Evolutionary conservation across 768 basidiomycete species (phyloP).

Genomic region (Boletus subparvulus): DNA sequence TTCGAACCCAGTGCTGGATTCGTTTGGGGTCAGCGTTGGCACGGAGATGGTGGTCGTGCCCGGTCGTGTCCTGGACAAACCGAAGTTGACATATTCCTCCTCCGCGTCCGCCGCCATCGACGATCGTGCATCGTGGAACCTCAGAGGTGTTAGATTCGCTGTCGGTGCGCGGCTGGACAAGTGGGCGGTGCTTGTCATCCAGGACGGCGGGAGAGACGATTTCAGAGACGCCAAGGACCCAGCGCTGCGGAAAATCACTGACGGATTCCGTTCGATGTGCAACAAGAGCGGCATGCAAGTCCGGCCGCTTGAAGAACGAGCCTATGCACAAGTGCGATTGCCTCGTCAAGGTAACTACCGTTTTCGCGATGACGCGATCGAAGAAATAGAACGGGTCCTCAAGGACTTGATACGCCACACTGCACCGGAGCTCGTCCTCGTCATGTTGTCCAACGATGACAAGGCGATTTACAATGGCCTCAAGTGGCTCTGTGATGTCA

Average conservation of each 20-base stretch:
- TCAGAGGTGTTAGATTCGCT: constrained; percentile 55
- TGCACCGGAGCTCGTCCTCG: constrained; percentile 34
- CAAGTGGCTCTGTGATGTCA: constrained; percentile 50
- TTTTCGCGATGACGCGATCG: constrained; percentile 49
- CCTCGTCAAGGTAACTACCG: constrained; percentile 48
- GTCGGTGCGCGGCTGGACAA: constrained; percentile 52
- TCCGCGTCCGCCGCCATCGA: constrained; percentile 32
- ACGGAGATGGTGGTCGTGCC: constrained; percentile 53
- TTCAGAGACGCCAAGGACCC: constrained; percentile 53
- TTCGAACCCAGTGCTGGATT: constrained; percentile 32
- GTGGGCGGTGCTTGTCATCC: constrained; percentile 70
- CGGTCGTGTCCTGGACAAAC: constrained; percentile 48
- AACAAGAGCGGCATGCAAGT: constrained; percentile 61
- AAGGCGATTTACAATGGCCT: constrained; percentile 49
- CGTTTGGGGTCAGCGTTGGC: constrained; percentile 46
- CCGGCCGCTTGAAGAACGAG: constrained; percentile 15
- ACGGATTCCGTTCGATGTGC: constrained; percentile 63
- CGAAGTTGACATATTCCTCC: constrained; percentile 41
- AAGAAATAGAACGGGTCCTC: constrained; percentile 11
- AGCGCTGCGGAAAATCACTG: constrained; percentile 40
- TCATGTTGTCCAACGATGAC: constrained; percentile 49
- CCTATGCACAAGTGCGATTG: constrained; percentile 40
- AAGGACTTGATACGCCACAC: not conserved
- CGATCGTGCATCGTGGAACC: constrained; percentile 50
- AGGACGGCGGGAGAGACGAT: constrained; percentile 54